Evolutionary conservation across 441 rosid species (phyloP), one percentile per base, ranked within the genome.

Genomic region (Kokia cookei): DNA sequence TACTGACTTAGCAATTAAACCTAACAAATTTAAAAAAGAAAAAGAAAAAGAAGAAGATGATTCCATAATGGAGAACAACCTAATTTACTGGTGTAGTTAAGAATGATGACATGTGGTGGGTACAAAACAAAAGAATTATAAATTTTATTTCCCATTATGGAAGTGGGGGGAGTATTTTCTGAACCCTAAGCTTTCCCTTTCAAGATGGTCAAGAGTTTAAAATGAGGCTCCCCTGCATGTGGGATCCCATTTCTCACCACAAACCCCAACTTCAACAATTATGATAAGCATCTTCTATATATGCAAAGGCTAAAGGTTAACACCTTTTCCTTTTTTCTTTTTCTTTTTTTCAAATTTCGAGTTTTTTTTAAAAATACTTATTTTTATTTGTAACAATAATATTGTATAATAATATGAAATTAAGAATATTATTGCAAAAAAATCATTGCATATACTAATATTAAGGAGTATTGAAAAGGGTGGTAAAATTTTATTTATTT

Each of bases 91-190:
- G 10, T 10, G 51, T 42, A 64, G 10, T 64, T 17, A 47, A 3
- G 27, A 65, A 64, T 73, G 80, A 81, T 76, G 63, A 4, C 29
- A 65, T 47, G 54, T 37, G 65, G 51, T 57, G 74, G 75, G 68
- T 22, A 19, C 14, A 22, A 58, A 3, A 32, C 8, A 19, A 55
- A 61, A 40, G 42, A 17, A 53, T 2, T 50, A 76, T 14, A 40
- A 50, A 45, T 37, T 14, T 79, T 81, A 4, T 32, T 32, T 77
- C 86, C 86, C 51, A 72, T 73, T 79, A 66, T 26, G 85, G 87
- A 76, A 80, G 80, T 77, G 81, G 78, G 78, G 81, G 78, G 78
- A 45, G 14, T n/a, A 17, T 14, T 50, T 54, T 73, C n/a, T 32
- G 11, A 32, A 37, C 22, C 13, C 35, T 54, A 61, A 61, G 72